Base-by-base conservation (phyloP, 2,329 filamentous ascomycete genomes). In the Emergomyces pasteurianus region DNA sequence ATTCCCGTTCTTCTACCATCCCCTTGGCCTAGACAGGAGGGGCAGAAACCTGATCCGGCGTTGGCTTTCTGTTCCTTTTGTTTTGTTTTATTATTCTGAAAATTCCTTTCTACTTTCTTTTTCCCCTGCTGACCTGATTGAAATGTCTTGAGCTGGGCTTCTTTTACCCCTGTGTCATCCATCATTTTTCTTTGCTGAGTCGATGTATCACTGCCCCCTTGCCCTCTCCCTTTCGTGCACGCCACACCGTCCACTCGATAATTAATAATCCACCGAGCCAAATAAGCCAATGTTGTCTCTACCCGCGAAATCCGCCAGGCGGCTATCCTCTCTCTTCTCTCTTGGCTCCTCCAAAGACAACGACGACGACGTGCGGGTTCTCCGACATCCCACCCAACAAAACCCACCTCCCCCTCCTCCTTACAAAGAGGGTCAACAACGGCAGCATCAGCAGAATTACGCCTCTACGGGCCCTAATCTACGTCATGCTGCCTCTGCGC, bases 321-420 rank as follows among this genome's bases (percentile, higher is more conserved):
- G 75, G 62, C 75, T 78, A 61, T 77, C 76, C 12, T 78, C 76
- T 43, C 71, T 78, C 53, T 77, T 78, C 62, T 77, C 75, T 7
- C 62, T 77, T 62, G 69, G 72, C 14, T 72, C 72, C 26, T 66
- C 70, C 46, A 73, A 74, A 63, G 73, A 75, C 58, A 31, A 46
- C 53, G 43, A 14, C 26, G 58, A 60, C 9, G 52, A 60, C 21
- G 52, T 10, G 34, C 14, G 42, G 18, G 10, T 23, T 34, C 12
- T 43, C n/a, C 10, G 58, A 12, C 21, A 58, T 18, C 40, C 59
- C 14, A 57, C 54, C 31, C 38, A 7, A 23, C 38, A 21, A 43
- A 57, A 28, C 38, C 21, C 36, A 12, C 54, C 23, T 28, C 26
- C 28, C 2, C 7, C 14, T 18, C 16, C 16, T 52, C 26, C 4